phyloP scores from a whole-genome alignment of 2,329 filamentous ascomycete genomes.

The Ophiostoma himal-ulmi region DNA sequence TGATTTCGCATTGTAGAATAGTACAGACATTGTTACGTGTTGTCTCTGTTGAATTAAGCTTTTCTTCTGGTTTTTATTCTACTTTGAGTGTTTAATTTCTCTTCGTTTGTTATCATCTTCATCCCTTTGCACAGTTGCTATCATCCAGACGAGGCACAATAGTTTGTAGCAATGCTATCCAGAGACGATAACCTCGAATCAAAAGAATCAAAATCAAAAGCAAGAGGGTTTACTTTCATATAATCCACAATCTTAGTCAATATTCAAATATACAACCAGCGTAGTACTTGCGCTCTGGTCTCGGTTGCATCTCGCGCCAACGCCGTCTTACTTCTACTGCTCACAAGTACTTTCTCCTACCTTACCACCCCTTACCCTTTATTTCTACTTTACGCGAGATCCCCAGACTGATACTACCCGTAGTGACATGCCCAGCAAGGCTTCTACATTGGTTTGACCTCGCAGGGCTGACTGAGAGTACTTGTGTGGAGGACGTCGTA shows the following conservation, averaged over 20 bases:
- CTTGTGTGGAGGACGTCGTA: too few species aligned
- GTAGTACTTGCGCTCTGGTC: too few species aligned
- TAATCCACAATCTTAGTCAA: too few species aligned
- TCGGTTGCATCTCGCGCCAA: too few species aligned
- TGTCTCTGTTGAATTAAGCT: background rate
- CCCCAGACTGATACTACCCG: conserved; percentile 2
- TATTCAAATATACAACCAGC: too few species aligned
- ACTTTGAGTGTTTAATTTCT: background rate
- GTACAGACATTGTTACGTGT: background rate
- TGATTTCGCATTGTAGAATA: background rate
- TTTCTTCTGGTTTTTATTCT: background rate
- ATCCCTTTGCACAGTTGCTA: background rate
- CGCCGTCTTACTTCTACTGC: background rate
- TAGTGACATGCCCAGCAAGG: background rate
- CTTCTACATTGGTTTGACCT: background rate
- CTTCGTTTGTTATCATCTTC: background rate
- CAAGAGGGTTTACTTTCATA: too few species aligned
- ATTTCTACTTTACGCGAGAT: background rate
- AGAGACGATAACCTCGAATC: too few species aligned
- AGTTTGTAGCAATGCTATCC: background rate
- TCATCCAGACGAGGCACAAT: background rate
- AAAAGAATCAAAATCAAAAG: too few species aligned
- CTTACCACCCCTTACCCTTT: background rate
- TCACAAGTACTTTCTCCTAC: background rate
- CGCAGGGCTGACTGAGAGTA: background rate